Percentiles rank a stretch among this genome's conserved stretches.
phyloP scores from a whole-genome alignment of 1,139 yeast species.

The Debaryomycetaceae sp. region DNA sequence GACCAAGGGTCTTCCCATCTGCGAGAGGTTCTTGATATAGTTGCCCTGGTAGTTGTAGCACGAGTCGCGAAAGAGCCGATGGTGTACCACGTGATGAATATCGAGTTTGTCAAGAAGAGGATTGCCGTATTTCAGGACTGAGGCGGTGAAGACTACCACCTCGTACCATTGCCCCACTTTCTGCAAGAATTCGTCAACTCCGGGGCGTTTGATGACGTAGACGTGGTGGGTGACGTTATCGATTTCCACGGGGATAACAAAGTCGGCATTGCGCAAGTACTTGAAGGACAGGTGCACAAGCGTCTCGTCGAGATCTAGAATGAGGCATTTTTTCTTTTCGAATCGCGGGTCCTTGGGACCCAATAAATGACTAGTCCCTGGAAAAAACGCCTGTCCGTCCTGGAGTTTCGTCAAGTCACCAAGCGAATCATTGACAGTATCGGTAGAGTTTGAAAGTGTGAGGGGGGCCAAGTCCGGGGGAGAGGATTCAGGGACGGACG shows the following conservation, averaged over 20 bases:
- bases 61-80: constrained; percentile 79
- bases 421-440: constrained; percentile 17
- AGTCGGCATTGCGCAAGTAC: constrained; percentile 84
- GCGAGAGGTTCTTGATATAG: constrained; percentile 86
- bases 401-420: constrained; percentile 53
- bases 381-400: constrained; percentile 56
- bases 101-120: constrained; percentile 88
- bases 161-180: constrained; percentile 82
- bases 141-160: constrained; percentile 94
- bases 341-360: constrained; percentile 27
- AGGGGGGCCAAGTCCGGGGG: not conserved
- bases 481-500: not conserved
- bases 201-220: constrained; percentile 93
- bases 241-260: constrained; percentile 66
- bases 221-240: constrained; percentile 89
- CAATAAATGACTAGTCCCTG: constrained; percentile 53
- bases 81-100: constrained; percentile 63
- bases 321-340: constrained; percentile 67
- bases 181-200: constrained; percentile 85
- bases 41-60: constrained; percentile 67
- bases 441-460: constrained; percentile 1
- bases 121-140: constrained; percentile 91
- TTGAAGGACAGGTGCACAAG: constrained; percentile 93
- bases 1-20: constrained; percentile 81
- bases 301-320: constrained; percentile 90